These are phyloP conservation scores for Falciphora oryzae DNA, from an alignment of 2,329 filamentous ascomycete genomes.

Conservation along the genomic window DNA sequence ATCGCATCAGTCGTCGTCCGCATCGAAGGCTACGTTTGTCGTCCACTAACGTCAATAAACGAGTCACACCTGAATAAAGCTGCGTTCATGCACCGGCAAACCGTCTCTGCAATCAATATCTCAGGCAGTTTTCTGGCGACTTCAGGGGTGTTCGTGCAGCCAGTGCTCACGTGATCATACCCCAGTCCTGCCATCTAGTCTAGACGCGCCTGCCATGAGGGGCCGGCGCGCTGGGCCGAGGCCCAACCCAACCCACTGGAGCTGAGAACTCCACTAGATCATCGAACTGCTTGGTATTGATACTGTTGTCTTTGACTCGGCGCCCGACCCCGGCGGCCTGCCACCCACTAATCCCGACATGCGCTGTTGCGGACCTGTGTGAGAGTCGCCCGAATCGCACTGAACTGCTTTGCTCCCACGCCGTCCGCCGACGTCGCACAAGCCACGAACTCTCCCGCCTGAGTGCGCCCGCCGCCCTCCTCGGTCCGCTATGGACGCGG, in stretches of 20 bases:
- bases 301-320: too few species aligned
- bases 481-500: constrained; percentile 1
- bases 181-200: not conserved
- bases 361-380: not conserved
- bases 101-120: too few species aligned
- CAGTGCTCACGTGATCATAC: not conserved
- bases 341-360: too few species aligned
- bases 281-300: not conserved
- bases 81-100: too few species aligned
- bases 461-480: not conserved
- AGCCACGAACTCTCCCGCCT: not conserved
- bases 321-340: too few species aligned
- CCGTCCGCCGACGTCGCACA: not conserved
- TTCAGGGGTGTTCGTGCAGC: not conserved
- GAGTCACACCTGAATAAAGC: too few species aligned
- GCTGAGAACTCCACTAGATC: not conserved
- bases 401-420: not conserved
- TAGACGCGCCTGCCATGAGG: not conserved
- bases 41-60: too few species aligned
- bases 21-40: not conserved
- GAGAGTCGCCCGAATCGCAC: not conserved
- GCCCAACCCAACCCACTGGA: not conserved
- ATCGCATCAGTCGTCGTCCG: not conserved
- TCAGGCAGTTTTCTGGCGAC: too few species aligned
- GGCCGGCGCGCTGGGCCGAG: not conserved